A percentile compares a stretch with the other conserved stretches of the same genome.
Evolutionary conservation across 2,329 filamentous ascomycete genomes (phyloP).

Genomic region (Zalaria sp.): DNA sequence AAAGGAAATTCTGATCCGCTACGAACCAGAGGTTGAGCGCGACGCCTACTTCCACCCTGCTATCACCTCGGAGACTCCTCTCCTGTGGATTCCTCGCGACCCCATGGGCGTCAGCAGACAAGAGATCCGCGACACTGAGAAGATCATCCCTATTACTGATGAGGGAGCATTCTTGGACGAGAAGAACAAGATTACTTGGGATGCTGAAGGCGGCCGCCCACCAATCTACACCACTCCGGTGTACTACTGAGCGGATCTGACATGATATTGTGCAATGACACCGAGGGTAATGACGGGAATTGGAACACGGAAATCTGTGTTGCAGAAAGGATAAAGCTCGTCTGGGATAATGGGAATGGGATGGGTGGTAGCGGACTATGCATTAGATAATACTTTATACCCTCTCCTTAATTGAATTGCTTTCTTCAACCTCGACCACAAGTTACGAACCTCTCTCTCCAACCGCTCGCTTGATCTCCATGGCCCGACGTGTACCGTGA

Average conservation of each 20-base stretch:
- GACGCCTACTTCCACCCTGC: slow-evolving; percentile 65
- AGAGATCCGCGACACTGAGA: slow-evolving; percentile 64
- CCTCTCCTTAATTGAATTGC: no score
- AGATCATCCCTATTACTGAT: slow-evolving; percentile 66
- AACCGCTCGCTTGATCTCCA: no score
- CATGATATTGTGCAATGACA: no score
- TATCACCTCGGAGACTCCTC: slow-evolving; percentile 45
- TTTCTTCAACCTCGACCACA: no score
- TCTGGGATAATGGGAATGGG: no score
- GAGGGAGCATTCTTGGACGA: slow-evolving; percentile 58
- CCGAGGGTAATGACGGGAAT: no score
- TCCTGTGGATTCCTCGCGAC: slow-evolving; percentile 79
- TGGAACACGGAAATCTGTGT: no score
- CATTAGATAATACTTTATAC: no score
- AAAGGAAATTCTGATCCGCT: slow-evolving; percentile 40
- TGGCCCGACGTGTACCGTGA: no score
- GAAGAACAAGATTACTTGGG: slow-evolving; percentile 52
- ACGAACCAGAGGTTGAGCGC: slow-evolving; percentile 45
- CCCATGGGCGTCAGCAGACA: slow-evolving; percentile 59
- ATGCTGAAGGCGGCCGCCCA: slow-evolving; percentile 39
- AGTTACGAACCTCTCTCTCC: no score
- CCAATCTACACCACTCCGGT: slow-evolving; percentile 42
- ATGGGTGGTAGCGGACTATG: no score
- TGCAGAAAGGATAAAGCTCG: no score
- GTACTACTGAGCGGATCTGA: background rate